phyloP scores from a whole-genome alignment of 768 basidiomycete genomes.

The Collybiopsis luxurians region DNA sequence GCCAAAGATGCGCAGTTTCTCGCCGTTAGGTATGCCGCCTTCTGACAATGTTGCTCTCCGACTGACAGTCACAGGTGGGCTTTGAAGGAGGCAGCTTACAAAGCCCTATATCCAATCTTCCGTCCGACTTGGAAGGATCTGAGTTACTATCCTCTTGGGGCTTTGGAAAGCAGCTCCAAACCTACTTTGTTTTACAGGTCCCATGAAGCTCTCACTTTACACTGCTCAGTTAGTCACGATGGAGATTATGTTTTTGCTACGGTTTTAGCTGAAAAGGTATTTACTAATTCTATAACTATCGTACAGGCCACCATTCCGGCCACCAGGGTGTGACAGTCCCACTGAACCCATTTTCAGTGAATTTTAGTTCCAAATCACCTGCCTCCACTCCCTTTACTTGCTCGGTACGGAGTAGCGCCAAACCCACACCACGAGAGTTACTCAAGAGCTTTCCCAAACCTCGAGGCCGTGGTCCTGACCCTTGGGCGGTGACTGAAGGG shows the following conservation, averaged over 20 bases:
- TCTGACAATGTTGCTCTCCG: background rate
- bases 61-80: conserved; percentile 55
- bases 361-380: conserved; percentile 42
- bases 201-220: conserved; percentile 31
- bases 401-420: conserved; percentile 80
- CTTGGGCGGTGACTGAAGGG: conserved; percentile 23
- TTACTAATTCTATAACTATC: background rate
- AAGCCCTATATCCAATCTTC: conserved; percentile 67
- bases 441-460: conserved; percentile 76
- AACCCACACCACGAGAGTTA: conserved; percentile 55
- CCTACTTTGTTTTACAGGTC: conserved; percentile 46
- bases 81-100: conserved; percentile 85
- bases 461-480: conserved; percentile 54
- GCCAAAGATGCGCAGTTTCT: conserved; percentile 46
- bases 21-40: conserved; percentile 67
- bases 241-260: conserved; percentile 72
- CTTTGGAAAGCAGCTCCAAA: conserved; percentile 28
- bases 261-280: conserved; percentile 55
- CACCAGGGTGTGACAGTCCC: conserved; percentile 61
- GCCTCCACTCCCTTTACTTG: conserved; percentile 55
- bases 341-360: conserved; percentile 31
- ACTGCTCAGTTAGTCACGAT: conserved; percentile 81
- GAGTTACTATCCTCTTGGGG: conserved; percentile 38
- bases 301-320: conserved; percentile 74
- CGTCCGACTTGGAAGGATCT: conserved; percentile 76